These are phyloP conservation scores for Pezicula neosporulosa DNA, from an alignment of 2,329 filamentous ascomycete genomes.

Conservation along the genomic window DNA sequence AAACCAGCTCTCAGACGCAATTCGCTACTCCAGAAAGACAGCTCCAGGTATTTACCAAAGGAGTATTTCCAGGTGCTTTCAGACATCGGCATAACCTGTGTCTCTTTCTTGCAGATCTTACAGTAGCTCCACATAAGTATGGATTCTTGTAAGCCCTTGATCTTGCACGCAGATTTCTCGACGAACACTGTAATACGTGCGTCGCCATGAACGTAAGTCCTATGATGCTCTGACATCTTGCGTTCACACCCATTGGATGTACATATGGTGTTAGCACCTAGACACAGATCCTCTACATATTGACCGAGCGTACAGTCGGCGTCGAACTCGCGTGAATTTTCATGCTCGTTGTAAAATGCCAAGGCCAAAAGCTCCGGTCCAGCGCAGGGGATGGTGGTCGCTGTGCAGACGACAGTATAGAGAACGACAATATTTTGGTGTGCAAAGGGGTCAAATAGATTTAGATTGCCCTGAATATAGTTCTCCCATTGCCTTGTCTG, in stretches of 20 bases:
- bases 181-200: conserved; percentile 91
- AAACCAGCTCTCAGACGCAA: conserved; percentile 70
- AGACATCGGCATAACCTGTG: conserved; percentile 86
- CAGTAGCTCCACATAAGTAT: conserved; percentile 99
- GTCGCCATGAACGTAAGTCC: conserved; percentile 95
- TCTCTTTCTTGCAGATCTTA: conserved; percentile 87
- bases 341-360: conserved; percentile 90
- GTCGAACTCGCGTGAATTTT: conserved; percentile 62
- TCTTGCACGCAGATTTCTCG: conserved; percentile 66
- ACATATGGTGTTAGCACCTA: conserved; percentile 73
- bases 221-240: conserved; percentile 87
- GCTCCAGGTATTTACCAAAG: conserved; percentile 95
- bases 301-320: conserved; percentile 92
- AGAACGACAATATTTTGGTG: conserved; percentile 96
- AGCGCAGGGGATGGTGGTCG: conserved; percentile 87
- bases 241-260: conserved; percentile 81
- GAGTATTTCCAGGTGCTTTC: conserved; percentile 97
- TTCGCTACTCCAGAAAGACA: conserved; percentile 91
- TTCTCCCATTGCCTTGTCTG: conserved; percentile 96
- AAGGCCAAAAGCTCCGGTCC: conserved; percentile 89
- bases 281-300: conserved; percentile 88
- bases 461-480: conserved; percentile 82
- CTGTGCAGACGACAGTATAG: conserved; percentile 90
- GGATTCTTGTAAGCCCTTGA: conserved; percentile 64
- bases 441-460: conserved; percentile 90